These are phyloP conservation scores for Brassica rapa DNA, from an alignment of 345 rosid genomes.

Conservation along the genomic window DNA sequence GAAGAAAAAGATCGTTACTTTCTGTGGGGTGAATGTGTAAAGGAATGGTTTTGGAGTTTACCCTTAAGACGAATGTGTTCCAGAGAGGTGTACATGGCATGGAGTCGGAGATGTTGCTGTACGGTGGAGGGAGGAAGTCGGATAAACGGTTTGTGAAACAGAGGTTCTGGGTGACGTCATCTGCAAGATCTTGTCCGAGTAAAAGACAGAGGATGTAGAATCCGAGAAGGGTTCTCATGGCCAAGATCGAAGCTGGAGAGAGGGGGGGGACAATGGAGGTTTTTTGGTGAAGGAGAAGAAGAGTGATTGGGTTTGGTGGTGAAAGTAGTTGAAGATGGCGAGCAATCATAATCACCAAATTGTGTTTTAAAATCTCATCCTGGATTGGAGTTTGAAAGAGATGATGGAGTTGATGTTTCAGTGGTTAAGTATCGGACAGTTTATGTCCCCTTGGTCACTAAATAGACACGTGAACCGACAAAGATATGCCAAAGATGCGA, in stretches of 20 bases:
- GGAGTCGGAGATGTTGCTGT: conserved; percentile 56
- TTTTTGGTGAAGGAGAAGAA: conserved; percentile 13
- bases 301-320: conserved; percentile 47
- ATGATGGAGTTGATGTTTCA: conserved; percentile 34
- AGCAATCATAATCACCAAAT: conserved; percentile 46
- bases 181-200: conserved; percentile 36
- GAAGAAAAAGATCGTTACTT: neutral
- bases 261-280: conserved; percentile 4
- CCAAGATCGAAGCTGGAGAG: conserved; percentile 15
- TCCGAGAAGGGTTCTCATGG: conserved; percentile 34
- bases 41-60: conserved; percentile 26
- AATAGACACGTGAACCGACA: conserved; percentile 40
- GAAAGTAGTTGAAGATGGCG: conserved; percentile 52
- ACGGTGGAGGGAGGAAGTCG: conserved; percentile 75
- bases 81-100: conserved; percentile 69
- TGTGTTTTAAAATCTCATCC: conserved; percentile 3
- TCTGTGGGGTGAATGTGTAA: neutral
- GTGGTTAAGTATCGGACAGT: conserved; percentile 28
- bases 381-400: conserved; percentile 22
- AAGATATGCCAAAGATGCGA: neutral
- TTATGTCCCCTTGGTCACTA: conserved; percentile 35
- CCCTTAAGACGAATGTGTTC: conserved; percentile 81
- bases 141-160: conserved; percentile 55
- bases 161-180: conserved; percentile 38
- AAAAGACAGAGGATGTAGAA: conserved; percentile 41